Evolutionary conservation across 2,329 filamentous ascomycete genomes (phyloP).

Genomic region (Aspergillus sp.): DNA sequence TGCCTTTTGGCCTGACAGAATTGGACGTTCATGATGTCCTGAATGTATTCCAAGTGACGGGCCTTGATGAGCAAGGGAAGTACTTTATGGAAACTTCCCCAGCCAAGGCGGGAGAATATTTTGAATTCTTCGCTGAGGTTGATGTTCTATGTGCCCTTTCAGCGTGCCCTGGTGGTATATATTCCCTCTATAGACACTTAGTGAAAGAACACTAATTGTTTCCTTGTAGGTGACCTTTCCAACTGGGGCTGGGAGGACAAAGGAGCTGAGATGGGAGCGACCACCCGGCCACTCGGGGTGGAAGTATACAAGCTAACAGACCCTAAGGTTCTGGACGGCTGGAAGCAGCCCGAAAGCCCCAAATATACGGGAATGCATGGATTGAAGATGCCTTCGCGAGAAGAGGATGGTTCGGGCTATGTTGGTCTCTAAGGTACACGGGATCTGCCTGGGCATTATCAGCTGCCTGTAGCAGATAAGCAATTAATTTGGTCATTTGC

Average conservation of each 20-base stretch:
- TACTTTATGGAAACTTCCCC: conserved; percentile 66
- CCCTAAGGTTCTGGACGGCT: conserved; percentile 51
- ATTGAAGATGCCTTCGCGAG: conserved; percentile 46
- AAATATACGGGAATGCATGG: conserved; percentile 65
- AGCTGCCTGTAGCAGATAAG: no score
- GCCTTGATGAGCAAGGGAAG: conserved; percentile 63
- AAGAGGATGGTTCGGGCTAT: conserved; percentile 20
- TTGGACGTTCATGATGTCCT: conserved; percentile 78
- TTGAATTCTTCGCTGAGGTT: conserved; percentile 78
- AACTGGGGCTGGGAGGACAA: conserved; percentile 72
- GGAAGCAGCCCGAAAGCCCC: conserved; percentile 58
- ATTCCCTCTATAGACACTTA: not conserved
- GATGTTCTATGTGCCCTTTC: conserved; percentile 63
- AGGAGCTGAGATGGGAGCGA: conserved; percentile 55
- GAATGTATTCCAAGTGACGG: conserved; percentile 82
- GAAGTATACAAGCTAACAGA: conserved; percentile 65
- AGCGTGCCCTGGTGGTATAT: conserved; percentile 66
- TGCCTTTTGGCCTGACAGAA: conserved; percentile 65
- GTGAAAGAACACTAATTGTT: conserved; percentile 10
- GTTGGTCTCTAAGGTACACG: conserved; percentile 17
- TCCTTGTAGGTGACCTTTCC: conserved; percentile 59
- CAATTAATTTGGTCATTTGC: no score
- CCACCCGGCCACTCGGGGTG: conserved; percentile 70
- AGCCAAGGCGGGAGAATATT: conserved; percentile 46
- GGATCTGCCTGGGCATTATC: no score